phyloP scores from a whole-genome alignment of 148 eudicot species.

The Pharnaceum exiguum region DNA sequence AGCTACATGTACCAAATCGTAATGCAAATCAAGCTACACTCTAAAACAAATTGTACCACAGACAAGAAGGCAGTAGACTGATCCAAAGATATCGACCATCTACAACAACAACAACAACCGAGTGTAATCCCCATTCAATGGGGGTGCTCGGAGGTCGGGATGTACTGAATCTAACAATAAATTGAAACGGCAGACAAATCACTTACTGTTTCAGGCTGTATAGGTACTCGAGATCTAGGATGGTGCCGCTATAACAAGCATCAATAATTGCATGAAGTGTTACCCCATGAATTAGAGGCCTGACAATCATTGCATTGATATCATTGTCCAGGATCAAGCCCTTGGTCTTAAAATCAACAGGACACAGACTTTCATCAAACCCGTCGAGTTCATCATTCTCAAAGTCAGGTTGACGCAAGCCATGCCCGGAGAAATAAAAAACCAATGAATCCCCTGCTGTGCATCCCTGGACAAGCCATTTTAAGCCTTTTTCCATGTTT shows the following conservation, averaged over 20 bases:
- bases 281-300: conserved; percentile 54
- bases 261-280: conserved; percentile 80
- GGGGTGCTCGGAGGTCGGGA: too few species aligned
- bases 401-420: conserved; percentile 48
- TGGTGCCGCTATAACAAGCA: conserved; percentile 77
- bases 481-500: conserved; percentile 54
- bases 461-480: conserved; percentile 60
- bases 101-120: too few species aligned
- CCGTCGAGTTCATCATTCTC: conserved; percentile 59
- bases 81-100: too few species aligned
- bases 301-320: conserved; percentile 57
- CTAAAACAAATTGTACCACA: too few species aligned
- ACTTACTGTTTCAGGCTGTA: conserved; percentile 35
- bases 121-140: too few species aligned
- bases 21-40: too few species aligned
- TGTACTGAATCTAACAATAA: too few species aligned
- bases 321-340: conserved; percentile 71
- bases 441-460: conserved; percentile 72
- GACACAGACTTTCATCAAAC: conserved; percentile 65
- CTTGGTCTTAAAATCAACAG: conserved; percentile 53
- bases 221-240: conserved; percentile 54
- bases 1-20: too few species aligned
- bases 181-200: too few species aligned
- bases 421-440: conserved; percentile 80
- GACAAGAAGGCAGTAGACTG: too few species aligned